Conservation (phyloP, 2,329 filamentous ascomycete genomes). For the Colletotrichum sansevieriae region DNA sequence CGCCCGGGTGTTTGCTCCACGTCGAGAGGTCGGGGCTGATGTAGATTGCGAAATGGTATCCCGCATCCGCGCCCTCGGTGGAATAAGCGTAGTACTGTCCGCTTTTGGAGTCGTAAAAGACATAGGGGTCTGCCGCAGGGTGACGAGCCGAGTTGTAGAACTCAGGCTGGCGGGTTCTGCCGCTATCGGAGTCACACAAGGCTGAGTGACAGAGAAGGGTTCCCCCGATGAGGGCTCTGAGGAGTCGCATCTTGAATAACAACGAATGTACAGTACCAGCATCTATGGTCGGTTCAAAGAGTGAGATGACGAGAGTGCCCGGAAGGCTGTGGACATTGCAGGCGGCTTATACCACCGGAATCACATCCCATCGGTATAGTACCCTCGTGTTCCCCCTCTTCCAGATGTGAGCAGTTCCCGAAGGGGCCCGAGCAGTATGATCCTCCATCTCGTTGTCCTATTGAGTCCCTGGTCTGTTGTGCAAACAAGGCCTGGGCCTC, state of each 20-base stretch:
- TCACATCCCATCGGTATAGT: not conserved
- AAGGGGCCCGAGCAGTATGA: constrained; percentile 12
- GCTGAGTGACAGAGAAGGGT: not conserved
- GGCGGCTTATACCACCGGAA: constrained; percentile 19
- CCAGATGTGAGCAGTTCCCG: constrained; percentile 7
- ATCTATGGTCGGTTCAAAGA: not conserved
- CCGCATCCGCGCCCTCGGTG: constrained; percentile 51
- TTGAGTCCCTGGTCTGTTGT: constrained; percentile 24
- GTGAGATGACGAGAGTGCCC: too few relatives aligned
- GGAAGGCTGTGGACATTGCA: not conserved
- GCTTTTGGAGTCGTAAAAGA: constrained; percentile 49
- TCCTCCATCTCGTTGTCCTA: constrained; percentile 18
- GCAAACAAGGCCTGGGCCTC: constrained; percentile 13
- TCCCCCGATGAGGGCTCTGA: not conserved
- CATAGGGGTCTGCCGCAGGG: constrained; percentile 50
- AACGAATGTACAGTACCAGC: not conserved
- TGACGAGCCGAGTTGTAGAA: constrained; percentile 52
- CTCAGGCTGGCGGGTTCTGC: constrained; percentile 42
- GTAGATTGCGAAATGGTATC: constrained; percentile 52
- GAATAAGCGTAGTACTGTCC: constrained; percentile 53
- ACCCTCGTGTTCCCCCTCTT: constrained; percentile 22
- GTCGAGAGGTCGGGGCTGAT: constrained; percentile 53
- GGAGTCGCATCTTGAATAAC: constrained; percentile 10
- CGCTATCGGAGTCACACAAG: not conserved
- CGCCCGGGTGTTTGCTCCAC: constrained; percentile 51